Base-by-base conservation (phyloP, 2,329 filamentous ascomycete genomes). In the Colletotrichum tamarilloi region DNA sequence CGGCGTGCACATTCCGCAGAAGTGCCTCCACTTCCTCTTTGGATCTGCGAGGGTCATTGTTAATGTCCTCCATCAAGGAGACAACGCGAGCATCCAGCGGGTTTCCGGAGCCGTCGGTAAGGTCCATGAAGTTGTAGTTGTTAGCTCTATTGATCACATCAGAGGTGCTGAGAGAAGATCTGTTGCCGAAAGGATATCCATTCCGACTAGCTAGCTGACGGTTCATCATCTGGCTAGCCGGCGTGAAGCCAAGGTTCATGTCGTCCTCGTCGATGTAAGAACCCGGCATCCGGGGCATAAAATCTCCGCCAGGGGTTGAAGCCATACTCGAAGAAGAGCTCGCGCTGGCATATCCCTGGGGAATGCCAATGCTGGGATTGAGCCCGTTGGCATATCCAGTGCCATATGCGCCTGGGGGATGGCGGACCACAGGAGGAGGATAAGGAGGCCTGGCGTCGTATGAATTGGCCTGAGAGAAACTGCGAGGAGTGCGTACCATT, bases 1-100 rank as follows among this genome's bases (percentile, higher is more conserved):
- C 94, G 0, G 93, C 92, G 26, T 91, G 87, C 75, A 95, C 95
- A 74, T 94, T 94, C 57, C 91, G 87, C 12, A 96, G 83, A 5
- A 96, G 83, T 30, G 91, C 87, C 75, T 93, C 89, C 68, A 96
- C 89, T 77, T 95, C 92, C 72, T 93, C 87, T n/a, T 88, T 81
- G 1, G 81, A 84, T 65, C 85, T 80, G 42, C 80, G 77, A 11
- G 84, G 79, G 68, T 85, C 82, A 6, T 85, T 79, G 22, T 80
- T 79, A 22, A 78, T 78, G 66, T 83, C 81, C 28, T 83, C 76
- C 32, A 69, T 72, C 16, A 62, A 63, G 9, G 73, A 69, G 55
- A 67, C 72, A 42, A 62, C 58, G 16, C 62, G 57, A 14, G 63
- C 66, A 26, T 73, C 72, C 6, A 87, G 76, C 0, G 83, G 77